These are phyloP conservation scores for Tetragonia tetragonoides DNA, from an alignment of 148 eudicot species.

Conservation along the genomic window DNA sequence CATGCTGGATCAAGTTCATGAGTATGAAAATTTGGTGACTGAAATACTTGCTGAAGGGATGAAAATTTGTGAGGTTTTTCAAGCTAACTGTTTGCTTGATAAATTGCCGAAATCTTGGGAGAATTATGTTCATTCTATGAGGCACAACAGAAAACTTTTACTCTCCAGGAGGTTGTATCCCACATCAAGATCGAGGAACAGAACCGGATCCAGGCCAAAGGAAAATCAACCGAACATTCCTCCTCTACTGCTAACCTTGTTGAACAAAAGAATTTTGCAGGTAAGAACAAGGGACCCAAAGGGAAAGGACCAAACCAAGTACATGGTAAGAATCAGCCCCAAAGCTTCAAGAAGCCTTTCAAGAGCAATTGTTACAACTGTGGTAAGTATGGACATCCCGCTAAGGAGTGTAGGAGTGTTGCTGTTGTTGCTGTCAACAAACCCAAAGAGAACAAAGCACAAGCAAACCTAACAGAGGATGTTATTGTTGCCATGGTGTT, in stretches of 20 bases:
- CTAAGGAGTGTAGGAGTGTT: neutral
- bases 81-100: too few species aligned
- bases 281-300: neutral
- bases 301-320: neutral
- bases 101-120: too few species aligned
- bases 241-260: constrained; percentile 4
- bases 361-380: neutral
- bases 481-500: neutral
- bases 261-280: neutral
- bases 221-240: too few species aligned
- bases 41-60: too few species aligned
- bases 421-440: neutral
- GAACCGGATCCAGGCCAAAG: too few species aligned
- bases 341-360: neutral
- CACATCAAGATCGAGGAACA: too few species aligned
- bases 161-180: too few species aligned
- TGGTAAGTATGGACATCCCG: neutral
- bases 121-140: too few species aligned
- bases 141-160: too few species aligned
- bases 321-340: neutral
- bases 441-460: neutral
- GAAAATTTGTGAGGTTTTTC: too few species aligned
- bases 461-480: neutral
- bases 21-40: too few species aligned
- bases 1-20: too few species aligned